Evolutionary conservation across 1,139 yeast genomes (phyloP).

Genomic region (Sugiyamaella xylanicola): DNA sequence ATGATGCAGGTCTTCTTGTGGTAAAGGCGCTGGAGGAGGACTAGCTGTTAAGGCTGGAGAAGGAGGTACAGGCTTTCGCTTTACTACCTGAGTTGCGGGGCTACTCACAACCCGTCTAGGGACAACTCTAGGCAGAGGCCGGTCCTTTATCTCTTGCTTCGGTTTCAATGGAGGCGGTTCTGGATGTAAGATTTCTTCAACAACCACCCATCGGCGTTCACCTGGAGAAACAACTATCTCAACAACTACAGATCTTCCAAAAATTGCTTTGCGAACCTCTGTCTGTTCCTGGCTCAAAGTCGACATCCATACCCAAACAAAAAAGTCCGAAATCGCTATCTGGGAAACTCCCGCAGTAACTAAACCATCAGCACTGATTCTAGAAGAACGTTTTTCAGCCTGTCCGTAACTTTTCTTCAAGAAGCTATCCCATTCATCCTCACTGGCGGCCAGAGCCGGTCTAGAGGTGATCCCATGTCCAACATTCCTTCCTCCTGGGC

Average conservation of each 20-base stretch:
- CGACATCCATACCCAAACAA: conserved; percentile 89
- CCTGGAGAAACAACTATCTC: conserved; percentile 53
- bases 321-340: conserved; percentile 80
- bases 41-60: conserved; percentile 4
- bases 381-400: conserved; percentile 8
- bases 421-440: conserved; percentile 26
- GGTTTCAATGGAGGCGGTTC: conserved; percentile 34
- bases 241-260: conserved; percentile 78
- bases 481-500: conserved; percentile 11
- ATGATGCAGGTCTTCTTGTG: conserved; percentile 21
- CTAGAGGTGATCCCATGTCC: conserved; percentile 15
- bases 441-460: conserved; percentile 16
- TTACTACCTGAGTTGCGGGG: conserved; percentile 22
- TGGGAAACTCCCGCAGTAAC: conserved; percentile 59
- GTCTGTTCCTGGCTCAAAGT: conserved; percentile 77
- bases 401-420: conserved; percentile 21
- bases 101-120: conserved; percentile 26
- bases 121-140: conserved; percentile 22
- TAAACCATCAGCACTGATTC: conserved; percentile 26
- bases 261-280: conserved; percentile 59
- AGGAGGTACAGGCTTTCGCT: conserved; percentile 15
- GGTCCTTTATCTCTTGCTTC: conserved; percentile 21
- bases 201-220: conserved; percentile 73
- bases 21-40: background rate
- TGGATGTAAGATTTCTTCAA: conserved; percentile 56